These are phyloP conservation scores for Cicer arietinum DNA, from an alignment of 306 rosid species.

Conservation along the genomic window DNA sequence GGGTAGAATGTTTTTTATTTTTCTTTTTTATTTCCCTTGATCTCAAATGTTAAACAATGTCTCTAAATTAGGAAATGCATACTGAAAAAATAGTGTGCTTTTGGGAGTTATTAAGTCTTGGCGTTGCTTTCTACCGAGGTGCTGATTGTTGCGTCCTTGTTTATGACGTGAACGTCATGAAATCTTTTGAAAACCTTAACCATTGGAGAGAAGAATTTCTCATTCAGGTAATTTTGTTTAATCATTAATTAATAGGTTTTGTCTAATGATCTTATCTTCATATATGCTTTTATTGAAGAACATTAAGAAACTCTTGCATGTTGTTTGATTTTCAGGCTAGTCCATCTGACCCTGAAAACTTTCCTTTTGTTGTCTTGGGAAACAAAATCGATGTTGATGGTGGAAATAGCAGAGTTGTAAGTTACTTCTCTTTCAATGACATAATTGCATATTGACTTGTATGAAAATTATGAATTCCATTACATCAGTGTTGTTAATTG, in stretches of 20 bases:
- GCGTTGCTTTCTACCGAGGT: conserved; percentile 98
- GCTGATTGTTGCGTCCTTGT: conserved; percentile 99
- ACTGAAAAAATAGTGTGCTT: conserved; percentile 19
- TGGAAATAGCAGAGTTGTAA: conserved; percentile 96
- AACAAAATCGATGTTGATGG: conserved; percentile 98
- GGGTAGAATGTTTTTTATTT: conserved; percentile 37
- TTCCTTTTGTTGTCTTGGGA: conserved; percentile 98
- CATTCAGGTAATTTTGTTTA: conserved; percentile 71
- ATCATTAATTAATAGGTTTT: not conserved
- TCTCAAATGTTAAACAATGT: conserved; percentile 30
- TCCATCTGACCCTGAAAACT: conserved; percentile 98
- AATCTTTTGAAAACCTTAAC: conserved; percentile 94
- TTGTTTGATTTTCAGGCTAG: conserved; percentile 80
- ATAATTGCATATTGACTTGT: conserved; percentile 27
- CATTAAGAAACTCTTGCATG: conserved; percentile 27
- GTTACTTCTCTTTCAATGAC: conserved; percentile 43
- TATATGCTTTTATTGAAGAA: conserved; percentile 9
- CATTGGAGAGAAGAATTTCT: conserved; percentile 99
- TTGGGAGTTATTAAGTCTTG: conserved; percentile 30
- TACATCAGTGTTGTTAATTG: too few relatives aligned
- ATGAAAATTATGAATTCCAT: not conserved
- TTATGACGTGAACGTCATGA: conserved; percentile 95
- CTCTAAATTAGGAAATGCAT: conserved; percentile 30
- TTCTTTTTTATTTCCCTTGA: conserved; percentile 34
- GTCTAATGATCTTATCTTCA: not conserved